Evolutionary conservation across 139 green algal genomes (phyloP).

Genomic region (Astrephomene gubernaculifera): DNA sequence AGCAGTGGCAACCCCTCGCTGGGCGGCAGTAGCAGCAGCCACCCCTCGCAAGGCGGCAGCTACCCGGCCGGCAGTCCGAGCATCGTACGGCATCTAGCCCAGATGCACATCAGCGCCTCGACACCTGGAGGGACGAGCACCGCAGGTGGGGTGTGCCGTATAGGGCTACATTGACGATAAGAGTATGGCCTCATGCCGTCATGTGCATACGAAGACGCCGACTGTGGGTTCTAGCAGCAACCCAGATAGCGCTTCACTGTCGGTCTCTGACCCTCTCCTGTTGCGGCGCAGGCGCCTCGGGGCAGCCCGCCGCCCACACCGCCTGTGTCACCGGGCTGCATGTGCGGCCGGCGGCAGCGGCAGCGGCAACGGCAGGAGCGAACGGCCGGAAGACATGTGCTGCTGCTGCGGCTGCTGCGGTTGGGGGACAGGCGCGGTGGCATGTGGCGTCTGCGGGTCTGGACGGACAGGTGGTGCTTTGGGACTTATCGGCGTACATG

Average conservation of each 20-base stretch:
- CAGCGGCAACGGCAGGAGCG: too few relatives aligned
- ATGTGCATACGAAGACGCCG: too few relatives aligned
- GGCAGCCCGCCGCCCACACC: neutral
- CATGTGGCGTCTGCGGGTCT: conserved; percentile 22
- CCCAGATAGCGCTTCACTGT: too few relatives aligned
- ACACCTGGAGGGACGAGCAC: too few relatives aligned
- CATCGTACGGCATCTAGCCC: conserved; percentile 11
- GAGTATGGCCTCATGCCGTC: too few relatives aligned
- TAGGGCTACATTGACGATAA: too few relatives aligned
- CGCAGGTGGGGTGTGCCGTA: too few relatives aligned
- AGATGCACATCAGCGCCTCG: neutral
- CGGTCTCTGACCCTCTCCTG: too few relatives aligned
- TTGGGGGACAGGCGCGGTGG: neutral
- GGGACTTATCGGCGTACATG: conserved; percentile 26
- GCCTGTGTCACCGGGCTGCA: conserved; percentile 11
- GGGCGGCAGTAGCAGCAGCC: neutral
- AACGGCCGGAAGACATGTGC: too few relatives aligned
- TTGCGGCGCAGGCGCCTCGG: neutral
- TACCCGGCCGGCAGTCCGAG: neutral
- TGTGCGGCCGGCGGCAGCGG: neutral
- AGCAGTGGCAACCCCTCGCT: too few relatives aligned
- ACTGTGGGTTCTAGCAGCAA: too few relatives aligned
- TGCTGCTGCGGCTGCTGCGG: neutral
- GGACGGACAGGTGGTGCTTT: conserved; percentile 21
- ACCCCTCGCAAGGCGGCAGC: too few relatives aligned